These are phyloP conservation scores for Trichosporon inkin DNA, from an alignment of 1,284 basidiomycete genomes.

Conservation along the genomic window DNA sequence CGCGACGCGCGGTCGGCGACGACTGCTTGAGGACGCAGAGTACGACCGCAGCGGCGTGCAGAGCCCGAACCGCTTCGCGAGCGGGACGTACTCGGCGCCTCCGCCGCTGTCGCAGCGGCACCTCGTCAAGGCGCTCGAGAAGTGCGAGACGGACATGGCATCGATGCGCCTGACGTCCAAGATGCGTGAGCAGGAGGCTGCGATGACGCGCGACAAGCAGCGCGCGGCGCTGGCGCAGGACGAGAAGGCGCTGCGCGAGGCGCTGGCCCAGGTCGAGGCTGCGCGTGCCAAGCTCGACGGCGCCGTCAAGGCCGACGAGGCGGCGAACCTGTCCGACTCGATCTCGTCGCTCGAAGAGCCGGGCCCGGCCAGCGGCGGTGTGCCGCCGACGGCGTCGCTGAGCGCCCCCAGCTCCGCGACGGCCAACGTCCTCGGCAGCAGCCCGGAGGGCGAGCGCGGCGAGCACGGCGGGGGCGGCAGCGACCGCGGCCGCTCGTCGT, in stretches of 20 bases:
- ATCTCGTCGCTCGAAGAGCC: conserved; percentile 3
- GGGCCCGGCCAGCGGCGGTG: background rate
- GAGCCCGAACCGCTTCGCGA: conserved; percentile 70
- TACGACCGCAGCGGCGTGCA: conserved; percentile 55
- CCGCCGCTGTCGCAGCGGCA: conserved; percentile 55
- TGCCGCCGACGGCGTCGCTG: background rate
- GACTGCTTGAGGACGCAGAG: background rate
- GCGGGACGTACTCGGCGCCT: conserved; percentile 58
- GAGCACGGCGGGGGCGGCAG: too few relatives aligned
- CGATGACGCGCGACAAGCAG: background rate
- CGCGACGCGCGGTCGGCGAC: background rate
- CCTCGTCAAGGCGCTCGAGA: conserved; percentile 38
- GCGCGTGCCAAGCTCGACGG: background rate
- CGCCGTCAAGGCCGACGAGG: conserved; percentile 3
- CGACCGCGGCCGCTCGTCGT: background rate
- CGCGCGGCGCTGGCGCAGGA: background rate
- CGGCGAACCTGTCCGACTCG: background rate
- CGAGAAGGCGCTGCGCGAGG: background rate
- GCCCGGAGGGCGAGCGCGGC: background rate
- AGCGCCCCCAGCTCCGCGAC: background rate
- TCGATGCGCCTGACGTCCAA: background rate
- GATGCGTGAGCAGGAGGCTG: background rate
- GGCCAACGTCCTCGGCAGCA: background rate
- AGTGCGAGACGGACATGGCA: conserved; percentile 18
- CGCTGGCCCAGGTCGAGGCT: background rate